Evolutionary conservation across 2,329 filamentous ascomycete species (phyloP).

Genomic region (Coniella vitis): DNA sequence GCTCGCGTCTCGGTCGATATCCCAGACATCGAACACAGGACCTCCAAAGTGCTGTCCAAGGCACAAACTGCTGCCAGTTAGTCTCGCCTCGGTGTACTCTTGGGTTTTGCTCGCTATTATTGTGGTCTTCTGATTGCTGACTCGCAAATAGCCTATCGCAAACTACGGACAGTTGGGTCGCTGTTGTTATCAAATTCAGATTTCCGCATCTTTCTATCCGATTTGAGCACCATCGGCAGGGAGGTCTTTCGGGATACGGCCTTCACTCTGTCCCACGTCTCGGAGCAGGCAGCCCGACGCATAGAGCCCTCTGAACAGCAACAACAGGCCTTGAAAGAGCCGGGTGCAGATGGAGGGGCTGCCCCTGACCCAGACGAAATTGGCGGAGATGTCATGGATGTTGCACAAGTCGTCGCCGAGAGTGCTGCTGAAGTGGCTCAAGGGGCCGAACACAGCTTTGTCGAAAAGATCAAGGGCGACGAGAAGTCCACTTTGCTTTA

Average conservation of each 20-base stretch:
- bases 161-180: slow-evolving; percentile 73
- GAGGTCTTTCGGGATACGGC: slow-evolving; percentile 86
- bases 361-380: slow-evolving; percentile 58
- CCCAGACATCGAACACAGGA: slow-evolving; percentile 54
- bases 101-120: too few relatives aligned
- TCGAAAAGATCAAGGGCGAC: slow-evolving; percentile 64
- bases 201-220: slow-evolving; percentile 78
- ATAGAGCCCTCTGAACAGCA: slow-evolving; percentile 63
- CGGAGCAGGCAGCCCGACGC: slow-evolving; percentile 65
- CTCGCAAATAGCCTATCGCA: slow-evolving; percentile 58
- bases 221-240: slow-evolving; percentile 69
- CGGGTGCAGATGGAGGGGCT: slow-evolving; percentile 40
- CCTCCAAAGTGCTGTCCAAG: slow-evolving; percentile 55
- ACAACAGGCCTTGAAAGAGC: slow-evolving; percentile 44
- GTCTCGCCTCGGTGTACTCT: slow-evolving; percentile 17
- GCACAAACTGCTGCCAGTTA: slow-evolving; percentile 66
- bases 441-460: slow-evolving; percentile 62
- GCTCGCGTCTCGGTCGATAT: slow-evolving; percentile 65
- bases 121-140: slow-evolving; percentile 17
- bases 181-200: slow-evolving; percentile 86
- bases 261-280: slow-evolving; percentile 68
- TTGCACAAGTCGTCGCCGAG: slow-evolving; percentile 47
- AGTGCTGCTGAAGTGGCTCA: slow-evolving; percentile 45
- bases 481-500: slow-evolving; percentile 67
- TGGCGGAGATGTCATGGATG: slow-evolving; percentile 46